Percentiles rank a stretch among this genome's conserved stretches.
Conservation (phyloP, 805 yeast genomes). For the Naumovozyma baii region DNA sequence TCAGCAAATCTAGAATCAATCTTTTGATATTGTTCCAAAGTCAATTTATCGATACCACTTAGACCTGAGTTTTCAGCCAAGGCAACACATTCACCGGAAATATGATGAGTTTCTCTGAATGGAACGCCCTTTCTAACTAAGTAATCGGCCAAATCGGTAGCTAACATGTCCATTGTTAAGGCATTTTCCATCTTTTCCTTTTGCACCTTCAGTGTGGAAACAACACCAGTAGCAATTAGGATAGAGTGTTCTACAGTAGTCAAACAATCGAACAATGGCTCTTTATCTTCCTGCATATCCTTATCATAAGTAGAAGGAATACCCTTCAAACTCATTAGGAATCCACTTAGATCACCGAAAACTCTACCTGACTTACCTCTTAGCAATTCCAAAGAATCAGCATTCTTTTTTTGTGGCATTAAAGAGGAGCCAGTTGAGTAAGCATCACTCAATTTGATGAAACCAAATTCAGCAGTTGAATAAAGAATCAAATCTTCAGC, state of each 20-base stretch:
- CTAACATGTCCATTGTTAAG: constrained; percentile 97
- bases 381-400: constrained; percentile 88
- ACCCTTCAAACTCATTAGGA: constrained; percentile 92
- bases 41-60: constrained; percentile 77
- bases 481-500: constrained; percentile 92
- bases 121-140: constrained; percentile 97
- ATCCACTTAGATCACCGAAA: constrained; percentile 89
- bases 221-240: constrained; percentile 90
- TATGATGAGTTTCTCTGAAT: constrained; percentile 97
- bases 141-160: constrained; percentile 96
- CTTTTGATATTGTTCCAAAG: constrained; percentile 63
- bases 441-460: constrained; percentile 88
- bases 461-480: constrained; percentile 96
- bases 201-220: constrained; percentile 73
- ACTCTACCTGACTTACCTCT: constrained; percentile 97
- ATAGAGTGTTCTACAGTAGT: constrained; percentile 89
- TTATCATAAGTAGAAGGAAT: constrained; percentile 96
- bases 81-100: constrained; percentile 95
- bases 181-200: constrained; percentile 74
- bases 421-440: constrained; percentile 96
- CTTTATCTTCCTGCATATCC: constrained; percentile 98
- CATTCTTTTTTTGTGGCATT: constrained; percentile 99
- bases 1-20: constrained; percentile 73
- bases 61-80: constrained; percentile 69
- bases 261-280: constrained; percentile 89